These are phyloP conservation scores for Debaryomyces psychrophilus DNA, from an alignment of 1,139 yeast species.

Conservation along the genomic window DNA sequence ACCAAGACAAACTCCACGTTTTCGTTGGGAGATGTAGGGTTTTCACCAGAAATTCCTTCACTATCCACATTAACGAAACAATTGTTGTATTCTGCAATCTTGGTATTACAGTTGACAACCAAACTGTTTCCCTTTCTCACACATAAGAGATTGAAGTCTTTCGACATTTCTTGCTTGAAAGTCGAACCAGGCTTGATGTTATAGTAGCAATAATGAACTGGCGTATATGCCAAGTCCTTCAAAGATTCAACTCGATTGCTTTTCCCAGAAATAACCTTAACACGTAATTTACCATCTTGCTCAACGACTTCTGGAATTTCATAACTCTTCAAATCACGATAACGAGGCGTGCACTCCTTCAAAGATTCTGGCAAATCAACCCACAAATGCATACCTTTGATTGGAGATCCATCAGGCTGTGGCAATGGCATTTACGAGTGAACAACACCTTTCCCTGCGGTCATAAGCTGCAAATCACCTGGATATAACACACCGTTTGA, in stretches of 20 bases:
- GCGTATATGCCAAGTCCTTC: conserved; percentile 81
- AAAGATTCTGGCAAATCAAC: conserved; percentile 78
- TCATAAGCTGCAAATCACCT: conserved; percentile 93
- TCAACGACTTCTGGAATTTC: conserved; percentile 69
- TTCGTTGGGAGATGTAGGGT: conserved; percentile 35
- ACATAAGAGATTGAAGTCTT: conserved; percentile 69
- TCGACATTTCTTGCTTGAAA: conserved; percentile 63
- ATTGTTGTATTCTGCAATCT: conserved; percentile 51
- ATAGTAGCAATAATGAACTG: conserved; percentile 75
- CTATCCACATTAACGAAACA: conserved; percentile 73
- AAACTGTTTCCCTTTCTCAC: conserved; percentile 64
- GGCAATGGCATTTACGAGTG: conserved; percentile 87
- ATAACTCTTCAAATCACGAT: conserved; percentile 71
- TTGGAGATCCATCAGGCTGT: conserved; percentile 56
- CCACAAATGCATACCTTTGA: conserved; percentile 86
- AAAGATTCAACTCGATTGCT: conserved; percentile 75
- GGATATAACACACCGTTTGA: conserved; percentile 74
- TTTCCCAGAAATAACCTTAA: conserved; percentile 78
- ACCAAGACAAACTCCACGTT: conserved; percentile 63
- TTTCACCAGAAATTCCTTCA: conserved; percentile 53
- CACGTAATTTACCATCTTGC: conserved; percentile 68
- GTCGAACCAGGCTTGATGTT: conserved; percentile 69
- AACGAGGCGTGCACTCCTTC: conserved; percentile 74
- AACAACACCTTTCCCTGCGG: conserved; percentile 88
- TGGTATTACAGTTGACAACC: conserved; percentile 44